These are phyloP conservation scores for Cenococcum geophilum DNA, from an alignment of 495 filamentous ascomycete genomes.

Conservation along the genomic window DNA sequence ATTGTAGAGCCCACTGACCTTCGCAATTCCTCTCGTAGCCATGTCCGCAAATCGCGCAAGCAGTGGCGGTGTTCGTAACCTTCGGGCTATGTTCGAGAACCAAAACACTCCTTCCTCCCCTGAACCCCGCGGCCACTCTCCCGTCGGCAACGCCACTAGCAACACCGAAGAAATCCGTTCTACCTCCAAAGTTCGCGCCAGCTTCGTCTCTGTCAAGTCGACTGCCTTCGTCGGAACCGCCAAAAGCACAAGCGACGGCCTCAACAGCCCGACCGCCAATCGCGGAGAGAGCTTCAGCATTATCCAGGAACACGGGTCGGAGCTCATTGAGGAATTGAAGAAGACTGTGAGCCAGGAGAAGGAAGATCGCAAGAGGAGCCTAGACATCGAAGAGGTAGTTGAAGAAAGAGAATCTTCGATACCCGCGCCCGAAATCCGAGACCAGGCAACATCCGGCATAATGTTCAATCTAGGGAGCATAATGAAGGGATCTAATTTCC, in stretches of 20 bases:
- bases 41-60: constrained; percentile 48
- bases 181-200: constrained; percentile 73
- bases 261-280: constrained; percentile 26
- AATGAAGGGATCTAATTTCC: constrained; percentile 32
- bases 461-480: constrained; percentile 31
- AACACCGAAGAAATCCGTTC: constrained; percentile 47
- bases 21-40: constrained; percentile 28
- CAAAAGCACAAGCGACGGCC: constrained; percentile 21
- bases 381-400: constrained; percentile 27
- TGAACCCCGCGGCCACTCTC: constrained; percentile 64
- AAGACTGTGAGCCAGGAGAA: constrained; percentile 34
- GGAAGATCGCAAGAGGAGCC: constrained; percentile 30
- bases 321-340: constrained; percentile 28
- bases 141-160: constrained; percentile 46
- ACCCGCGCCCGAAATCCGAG: constrained; percentile 19
- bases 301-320: constrained; percentile 17
- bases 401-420: constrained; percentile 19
- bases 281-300: constrained; percentile 35
- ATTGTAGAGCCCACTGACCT: constrained; percentile 19
- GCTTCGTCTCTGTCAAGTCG: constrained; percentile 73
- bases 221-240: constrained; percentile 40
- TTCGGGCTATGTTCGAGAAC: constrained; percentile 86
- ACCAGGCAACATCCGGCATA: constrained; percentile 3
- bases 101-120: constrained; percentile 53
- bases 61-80: constrained; percentile 56